Conservation (phyloP, 345 rosid species). For the Hibiscus mutabilis region DNA sequence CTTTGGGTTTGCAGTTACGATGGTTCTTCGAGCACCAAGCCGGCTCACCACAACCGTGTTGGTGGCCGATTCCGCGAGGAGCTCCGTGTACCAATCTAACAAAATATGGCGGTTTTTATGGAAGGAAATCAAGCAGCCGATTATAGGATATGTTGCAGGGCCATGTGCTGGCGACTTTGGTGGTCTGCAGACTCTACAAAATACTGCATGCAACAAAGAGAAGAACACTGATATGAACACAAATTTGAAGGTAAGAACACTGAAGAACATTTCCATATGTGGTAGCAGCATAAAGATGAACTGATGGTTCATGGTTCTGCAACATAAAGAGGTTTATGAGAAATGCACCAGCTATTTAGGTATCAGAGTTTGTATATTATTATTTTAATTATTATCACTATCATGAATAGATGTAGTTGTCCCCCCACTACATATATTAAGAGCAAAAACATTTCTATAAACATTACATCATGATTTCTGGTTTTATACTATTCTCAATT, state of each 20-base stretch:
- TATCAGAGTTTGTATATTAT: background rate
- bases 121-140: conserved; percentile 71
- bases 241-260: conserved; percentile 7
- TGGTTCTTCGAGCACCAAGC: conserved; percentile 51
- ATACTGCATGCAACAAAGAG: conserved; percentile 10
- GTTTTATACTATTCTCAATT: no score
- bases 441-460: no score
- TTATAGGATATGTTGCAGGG: conserved; percentile 53
- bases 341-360: background rate
- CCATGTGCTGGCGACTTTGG: conserved; percentile 6
- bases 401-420: no score
- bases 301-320: background rate
- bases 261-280: conserved; percentile 15
- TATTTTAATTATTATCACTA: background rate
- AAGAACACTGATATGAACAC: conserved; percentile 14
- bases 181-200: conserved; percentile 1
- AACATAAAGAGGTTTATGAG: background rate
- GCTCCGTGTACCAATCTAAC: conserved; percentile 77
- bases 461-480: no score
- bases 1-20: conserved; percentile 63
- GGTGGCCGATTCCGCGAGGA: conserved; percentile 47
- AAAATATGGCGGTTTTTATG: conserved; percentile 54
- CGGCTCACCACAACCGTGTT: conserved; percentile 52
- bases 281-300: background rate
- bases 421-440: no score